phyloP scores from a whole-genome alignment of 768 basidiomycete species.

The Naganishia friedmannii region DNA sequence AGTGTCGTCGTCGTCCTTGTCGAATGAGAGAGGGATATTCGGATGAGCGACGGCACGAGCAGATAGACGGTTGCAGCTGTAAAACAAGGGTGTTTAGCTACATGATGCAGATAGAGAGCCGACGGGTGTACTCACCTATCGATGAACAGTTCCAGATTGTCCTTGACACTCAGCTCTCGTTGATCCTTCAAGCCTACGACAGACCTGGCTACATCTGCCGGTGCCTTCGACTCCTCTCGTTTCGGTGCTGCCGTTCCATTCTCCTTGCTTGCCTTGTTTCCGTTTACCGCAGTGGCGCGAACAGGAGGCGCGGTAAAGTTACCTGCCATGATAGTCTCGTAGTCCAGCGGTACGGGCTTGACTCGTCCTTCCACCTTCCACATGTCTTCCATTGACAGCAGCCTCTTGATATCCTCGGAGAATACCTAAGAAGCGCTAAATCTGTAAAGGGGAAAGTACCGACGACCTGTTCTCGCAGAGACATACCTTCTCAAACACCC shows the following conservation, averaged over 20 bases:
- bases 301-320: conserved; percentile 55
- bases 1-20: conserved; percentile 97
- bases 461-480: not conserved
- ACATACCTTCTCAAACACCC: conserved; percentile 78
- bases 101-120: not conserved
- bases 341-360: conserved; percentile 80
- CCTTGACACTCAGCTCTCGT: conserved; percentile 67
- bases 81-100: not conserved
- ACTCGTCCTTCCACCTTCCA: conserved; percentile 73
- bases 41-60: conserved; percentile 61
- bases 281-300: conserved; percentile 28
- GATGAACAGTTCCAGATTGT: conserved; percentile 77
- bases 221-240: conserved; percentile 36
- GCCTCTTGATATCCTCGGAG: conserved; percentile 76
- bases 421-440: conserved; percentile 65
- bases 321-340: conserved; percentile 67
- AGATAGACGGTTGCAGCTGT: conserved; percentile 78
- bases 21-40: conserved; percentile 63
- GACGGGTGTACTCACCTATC: conserved; percentile 62
- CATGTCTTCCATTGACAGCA: conserved; percentile 93
- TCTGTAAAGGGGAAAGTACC: not conserved
- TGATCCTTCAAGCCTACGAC: conserved; percentile 69
- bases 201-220: conserved; percentile 33
- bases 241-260: conserved; percentile 41
- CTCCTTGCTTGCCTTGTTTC: conserved; percentile 11